Percentiles rank a stretch among this genome's conserved stretches.
These are phyloP conservation scores for Xylariaceae sp. DNA, from an alignment of 2,329 filamentous ascomycete species.

Conservation along the genomic window DNA sequence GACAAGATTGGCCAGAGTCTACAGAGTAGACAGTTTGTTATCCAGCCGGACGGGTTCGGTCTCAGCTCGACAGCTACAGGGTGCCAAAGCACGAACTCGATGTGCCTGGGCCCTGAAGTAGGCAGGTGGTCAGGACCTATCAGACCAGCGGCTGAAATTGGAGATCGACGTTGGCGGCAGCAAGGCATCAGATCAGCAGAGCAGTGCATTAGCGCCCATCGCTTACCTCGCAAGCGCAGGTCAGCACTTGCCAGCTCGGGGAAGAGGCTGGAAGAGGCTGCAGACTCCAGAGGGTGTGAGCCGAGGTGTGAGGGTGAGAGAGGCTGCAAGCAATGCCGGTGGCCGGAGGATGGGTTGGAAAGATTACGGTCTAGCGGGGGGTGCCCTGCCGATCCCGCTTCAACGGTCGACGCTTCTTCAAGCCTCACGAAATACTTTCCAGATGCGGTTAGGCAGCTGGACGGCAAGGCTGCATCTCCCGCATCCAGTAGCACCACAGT, in stretches of 20 bases:
- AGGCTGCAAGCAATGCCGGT: slow-evolving; percentile 9
- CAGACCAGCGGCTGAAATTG: slow-evolving; percentile 18
- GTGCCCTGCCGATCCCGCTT: slow-evolving; percentile 4
- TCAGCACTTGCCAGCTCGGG: slow-evolving; percentile 4
- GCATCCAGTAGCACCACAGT: no score
- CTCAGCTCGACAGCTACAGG: background rate
- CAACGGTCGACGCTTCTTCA: slow-evolving; percentile 8
- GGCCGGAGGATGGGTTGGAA: no score
- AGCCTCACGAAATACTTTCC: slow-evolving; percentile 13
- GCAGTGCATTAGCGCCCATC: slow-evolving; percentile 21
- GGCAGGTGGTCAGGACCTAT: no score
- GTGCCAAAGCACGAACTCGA: slow-evolving; percentile 11
- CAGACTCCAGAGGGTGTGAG: slow-evolving; percentile 9
- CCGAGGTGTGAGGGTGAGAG: slow-evolving; percentile 12
- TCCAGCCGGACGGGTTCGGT: background rate
- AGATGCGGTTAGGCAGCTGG: slow-evolving; percentile 5
- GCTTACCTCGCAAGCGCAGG: slow-evolving; percentile 12
- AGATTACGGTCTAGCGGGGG: slow-evolving; percentile 7
- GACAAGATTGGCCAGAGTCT: background rate
- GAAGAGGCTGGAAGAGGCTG: no score
- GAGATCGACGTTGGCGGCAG: slow-evolving; percentile 10
- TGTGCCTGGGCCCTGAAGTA: no score
- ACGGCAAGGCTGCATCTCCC: background rate
- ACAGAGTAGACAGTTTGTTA: background rate
- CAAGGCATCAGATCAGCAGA: slow-evolving; percentile 20